Evolutionary conservation across 495 filamentous ascomycete genomes (phyloP), one percentile per base, ranked within the genome.

Genomic region (Neurospora sp.): DNA sequence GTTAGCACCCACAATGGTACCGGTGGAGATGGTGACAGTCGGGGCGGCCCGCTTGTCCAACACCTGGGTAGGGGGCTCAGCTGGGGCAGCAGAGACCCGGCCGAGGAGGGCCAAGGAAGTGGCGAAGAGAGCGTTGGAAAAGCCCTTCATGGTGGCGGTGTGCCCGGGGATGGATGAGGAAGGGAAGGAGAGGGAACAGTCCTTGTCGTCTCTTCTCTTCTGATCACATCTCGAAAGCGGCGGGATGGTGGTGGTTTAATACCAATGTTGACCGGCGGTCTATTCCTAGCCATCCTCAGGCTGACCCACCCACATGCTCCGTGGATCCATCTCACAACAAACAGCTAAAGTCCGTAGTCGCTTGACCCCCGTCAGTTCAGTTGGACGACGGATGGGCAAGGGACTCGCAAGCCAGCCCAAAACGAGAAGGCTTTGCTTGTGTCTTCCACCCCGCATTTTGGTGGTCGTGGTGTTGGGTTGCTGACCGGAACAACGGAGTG

Each of bases 1-100:
- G 31, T 10, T 54, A 18, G 38, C 78, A 20, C 89, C 89, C n/a
- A 89, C 77, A 14, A 90, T 78, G 18, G 84, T 88, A 69, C 88
- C 87, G 39, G 82, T 71, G 2, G 85, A 79, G 16, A 82, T 80
- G 23, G 80, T 76, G 54, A 90, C 88, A 27, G 83, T 86, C 1
- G 83, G 86, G 7, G 78, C 81, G 11, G 79, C 82, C 66, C 84
- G 76, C 75, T 81, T 78, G 74, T 82, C 80, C 16, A 84, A 42
- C 7, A 80, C 77, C 35, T 72, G 75, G 0, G 81, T 74, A 4
- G 80, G 79, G 6, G 81, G 75, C 31, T 82, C 79, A 37, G 77
- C 77, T 6, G 75, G 80, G 10, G 80, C 77, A 69, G 81, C 77
- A 69, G 75, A 72, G 38, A 79, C 77, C 9, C 69, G 70, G 71